These are phyloP conservation scores for Neoarthrinium moseri DNA, from an alignment of 2,329 filamentous ascomycete genomes.

Conservation along the genomic window DNA sequence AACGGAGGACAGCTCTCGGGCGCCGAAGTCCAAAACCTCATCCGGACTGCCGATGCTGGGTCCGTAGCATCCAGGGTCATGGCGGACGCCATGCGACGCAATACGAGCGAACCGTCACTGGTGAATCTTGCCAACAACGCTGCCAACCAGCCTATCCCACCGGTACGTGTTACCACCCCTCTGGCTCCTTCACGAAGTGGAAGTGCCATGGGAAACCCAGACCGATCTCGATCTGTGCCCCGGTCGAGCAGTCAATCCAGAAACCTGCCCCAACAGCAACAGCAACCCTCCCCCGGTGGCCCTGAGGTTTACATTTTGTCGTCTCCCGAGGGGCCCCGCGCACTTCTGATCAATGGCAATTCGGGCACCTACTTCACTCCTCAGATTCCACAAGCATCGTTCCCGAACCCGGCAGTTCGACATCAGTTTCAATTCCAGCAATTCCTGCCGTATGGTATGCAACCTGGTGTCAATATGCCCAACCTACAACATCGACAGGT, in stretches of 20 bases:
- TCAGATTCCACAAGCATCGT: conserved; percentile 17
- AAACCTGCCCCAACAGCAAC: conserved; percentile 18
- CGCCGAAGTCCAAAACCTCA: conserved; percentile 43
- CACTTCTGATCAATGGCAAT: conserved; percentile 52
- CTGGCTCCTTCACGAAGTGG: conserved; percentile 37
- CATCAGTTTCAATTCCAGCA: background rate
- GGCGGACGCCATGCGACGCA: conserved; percentile 50
- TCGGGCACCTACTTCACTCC: conserved; percentile 53
- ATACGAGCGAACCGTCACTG: conserved; percentile 45
- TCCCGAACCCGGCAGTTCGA: background rate
- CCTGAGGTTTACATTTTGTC: conserved; percentile 60
- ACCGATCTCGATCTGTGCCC: too few species aligned
- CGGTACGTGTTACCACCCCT: conserved; percentile 44
- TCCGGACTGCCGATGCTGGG: conserved; percentile 43
- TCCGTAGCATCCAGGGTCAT: conserved; percentile 39
- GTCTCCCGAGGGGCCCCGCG: conserved; percentile 59
- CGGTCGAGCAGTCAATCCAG: conserved; percentile 28
- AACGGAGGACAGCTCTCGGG: conserved; percentile 37
- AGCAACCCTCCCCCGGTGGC: conserved; percentile 22
- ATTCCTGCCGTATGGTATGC: background rate
- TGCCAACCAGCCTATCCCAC: conserved; percentile 34
- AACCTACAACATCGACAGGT: background rate
- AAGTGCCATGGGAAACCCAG: conserved; percentile 49
- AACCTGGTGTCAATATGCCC: background rate
- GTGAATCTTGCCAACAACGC: conserved; percentile 30